Evolutionary conservation across 2,329 filamentous ascomycete genomes (phyloP).

Genomic region (Apiospora saccharicola): DNA sequence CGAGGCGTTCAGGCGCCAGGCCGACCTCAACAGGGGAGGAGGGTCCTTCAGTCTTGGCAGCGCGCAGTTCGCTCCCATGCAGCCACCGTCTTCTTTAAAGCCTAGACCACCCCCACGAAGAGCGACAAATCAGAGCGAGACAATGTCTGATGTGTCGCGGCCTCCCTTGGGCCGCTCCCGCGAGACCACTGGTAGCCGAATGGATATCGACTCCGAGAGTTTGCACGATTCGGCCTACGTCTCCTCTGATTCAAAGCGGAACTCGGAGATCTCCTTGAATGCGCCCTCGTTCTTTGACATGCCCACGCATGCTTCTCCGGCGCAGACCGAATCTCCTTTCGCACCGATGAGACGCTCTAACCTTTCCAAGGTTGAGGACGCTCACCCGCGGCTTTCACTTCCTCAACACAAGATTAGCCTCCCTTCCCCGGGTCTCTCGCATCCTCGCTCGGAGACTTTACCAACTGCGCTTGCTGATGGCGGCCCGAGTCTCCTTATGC

Average conservation of each 20-base stretch:
- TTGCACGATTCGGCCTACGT: slow-evolving; percentile 62
- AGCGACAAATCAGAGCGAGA: slow-evolving; percentile 57
- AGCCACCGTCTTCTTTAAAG: slow-evolving; percentile 41
- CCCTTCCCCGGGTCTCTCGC: slow-evolving; percentile 35
- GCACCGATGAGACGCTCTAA: slow-evolving; percentile 41
- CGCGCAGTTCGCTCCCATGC: slow-evolving; percentile 52
- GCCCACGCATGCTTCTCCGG: slow-evolving; percentile 57
- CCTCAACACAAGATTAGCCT: slow-evolving; percentile 55
- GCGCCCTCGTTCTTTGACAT: slow-evolving; percentile 49
- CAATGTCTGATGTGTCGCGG: background rate
- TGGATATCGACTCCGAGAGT: slow-evolving; percentile 56
- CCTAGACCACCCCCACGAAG: slow-evolving; percentile 53
- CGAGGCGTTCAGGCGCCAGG: slow-evolving; percentile 77
- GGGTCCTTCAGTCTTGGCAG: slow-evolving; percentile 57
- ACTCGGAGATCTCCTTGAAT: slow-evolving; percentile 56
- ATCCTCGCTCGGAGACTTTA: slow-evolving; percentile 59
- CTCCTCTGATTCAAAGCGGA: slow-evolving; percentile 62
- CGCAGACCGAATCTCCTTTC: slow-evolving; percentile 44
- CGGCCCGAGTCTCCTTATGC: slow-evolving; percentile 59
- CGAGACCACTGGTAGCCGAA: slow-evolving; percentile 37
- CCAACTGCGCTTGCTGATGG: slow-evolving; percentile 57
- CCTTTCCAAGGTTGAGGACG: slow-evolving; percentile 55
- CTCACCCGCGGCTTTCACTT: slow-evolving; percentile 63
- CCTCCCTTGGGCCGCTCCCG: slow-evolving; percentile 33
- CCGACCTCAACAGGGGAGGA: slow-evolving; percentile 66